Evolutionary conservation across 371 early-diverging fungal genomes (phyloP), one percentile per base, ranked within the genome.

Genomic region (Syncephalis plumigaleata): DNA sequence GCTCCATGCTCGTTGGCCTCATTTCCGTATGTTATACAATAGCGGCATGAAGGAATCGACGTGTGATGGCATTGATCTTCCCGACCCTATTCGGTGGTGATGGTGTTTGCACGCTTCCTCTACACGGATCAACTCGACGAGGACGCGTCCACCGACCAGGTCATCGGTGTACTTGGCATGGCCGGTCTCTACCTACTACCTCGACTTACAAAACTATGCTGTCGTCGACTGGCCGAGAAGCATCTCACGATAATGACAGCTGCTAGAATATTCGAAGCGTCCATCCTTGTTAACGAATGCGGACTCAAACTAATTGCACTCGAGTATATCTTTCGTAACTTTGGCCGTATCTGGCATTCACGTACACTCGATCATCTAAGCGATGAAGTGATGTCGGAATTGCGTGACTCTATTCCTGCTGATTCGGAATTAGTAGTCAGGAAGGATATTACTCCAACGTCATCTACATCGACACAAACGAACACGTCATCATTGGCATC

Each of bases 1-100:
- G 21, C 58, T 81, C 3, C 63, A 72, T 36, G 63, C 79, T 42
- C 75, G 82, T 48, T 81, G 82, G 82, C 73, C 79, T 40, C 77
- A 79, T 55, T 81, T 79, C 46, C 51, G 59, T 23, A 74, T 74
- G 45, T 64, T 81, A 47, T 62, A 68, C 53, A 63, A 65, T 24
- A 73, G 75, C 0, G 79, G 79, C 17, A 79, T 79, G 79, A 63
- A 67, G 9, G 82, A 81, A 53, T 60, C 73, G 2, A 63, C 66
- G 31, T 54, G 60, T 24, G 62, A 60, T 21, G 56, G 68, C 7
- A 66, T 82, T 64, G 61, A 64, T 17, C 61, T 82, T 8, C 72
- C 73, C 1, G 82, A 79, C 37, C 66, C 0, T 64, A 69, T 44
- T 57, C 60, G 9, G 68, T 71, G 1, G 70, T 79, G 0, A 55